Evolutionary conservation across 805 yeast species (phyloP), one percentile per base, ranked within the genome.

Genomic region (Metschnikowia corniflorae): DNA sequence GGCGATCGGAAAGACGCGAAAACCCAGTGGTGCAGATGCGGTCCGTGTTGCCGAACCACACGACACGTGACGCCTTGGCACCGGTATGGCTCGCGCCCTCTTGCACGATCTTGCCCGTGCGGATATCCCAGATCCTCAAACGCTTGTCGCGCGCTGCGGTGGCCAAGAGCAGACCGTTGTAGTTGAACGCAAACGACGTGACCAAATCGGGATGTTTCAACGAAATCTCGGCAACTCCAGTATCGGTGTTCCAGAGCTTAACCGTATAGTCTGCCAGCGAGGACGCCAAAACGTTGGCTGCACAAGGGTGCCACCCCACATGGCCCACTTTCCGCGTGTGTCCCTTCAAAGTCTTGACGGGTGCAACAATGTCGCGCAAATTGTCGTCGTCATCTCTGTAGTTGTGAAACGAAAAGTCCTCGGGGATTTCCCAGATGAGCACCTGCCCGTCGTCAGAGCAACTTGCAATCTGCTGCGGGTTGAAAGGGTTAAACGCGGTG

Each of bases 261-360:
- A 93, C 86, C 1, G 95, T 75, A 62, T 87, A 85, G 63, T 93
- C 99, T 54, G 86, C 75, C 0, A 96, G 86, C 6, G 94, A 78
- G 2, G 96, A 84, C 3, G 96, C 97, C 36, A 94, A 71, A 15
- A 93, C 82, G 59, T 87, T 76, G 50, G 77, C 72, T 21, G 95
- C 97, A 26, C 83, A 77, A 7, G 99, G 98, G 58, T 87, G 95
- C 69, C 77, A 93, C 43, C 73, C 70, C 21, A 94, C 81, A 53
- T 87, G 96, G 9, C 98, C 97, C 20, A 93, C 96, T 60, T 93
- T 93, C 54, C 95, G 75, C 31, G 82, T 70, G 58, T 93, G 99
- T n/a, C 97, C 97, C 16, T 77, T 51, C 46, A 89, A 72, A 28
- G 77, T 66, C 47, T 80, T 81, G 18, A 67, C 61, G 6, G 98